phyloP scores from a whole-genome alignment of 1,139 yeast species.

The Yarrowia galli region DNA sequence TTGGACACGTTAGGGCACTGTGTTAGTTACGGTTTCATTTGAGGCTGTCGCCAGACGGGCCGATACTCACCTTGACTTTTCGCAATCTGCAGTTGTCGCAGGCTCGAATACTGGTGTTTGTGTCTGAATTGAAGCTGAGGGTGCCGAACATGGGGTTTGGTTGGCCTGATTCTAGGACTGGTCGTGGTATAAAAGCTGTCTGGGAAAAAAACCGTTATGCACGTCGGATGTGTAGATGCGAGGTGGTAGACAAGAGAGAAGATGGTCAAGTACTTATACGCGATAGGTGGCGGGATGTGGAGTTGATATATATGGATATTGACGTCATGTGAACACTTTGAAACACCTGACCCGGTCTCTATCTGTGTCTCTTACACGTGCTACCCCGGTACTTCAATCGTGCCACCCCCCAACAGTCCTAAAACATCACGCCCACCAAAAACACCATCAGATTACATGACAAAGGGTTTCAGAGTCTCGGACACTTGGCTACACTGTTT shows the following conservation, averaged over 20 bases:
- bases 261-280: not conserved
- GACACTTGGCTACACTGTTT: not conserved
- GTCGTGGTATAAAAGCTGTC: conserved; percentile 2
- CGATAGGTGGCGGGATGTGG: not conserved
- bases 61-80: conserved; percentile 8
- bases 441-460: not conserved
- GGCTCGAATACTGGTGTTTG: conserved; percentile 2
- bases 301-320: not conserved
- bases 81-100: conserved; percentile 17
- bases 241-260: not conserved
- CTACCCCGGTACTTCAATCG: too few species aligned
- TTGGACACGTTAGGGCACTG: conserved; percentile 13
- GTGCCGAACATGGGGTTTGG: conserved; percentile 14
- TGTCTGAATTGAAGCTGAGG: conserved; percentile 15
- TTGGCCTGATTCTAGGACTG: not conserved
- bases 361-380: too few species aligned
- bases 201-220: conserved; percentile 14
- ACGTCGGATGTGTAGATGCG: conserved; percentile 6
- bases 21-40: not conserved
- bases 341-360: too few species aligned
- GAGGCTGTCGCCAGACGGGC: too few species aligned
- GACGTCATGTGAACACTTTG: too few species aligned
- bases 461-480: not conserved
- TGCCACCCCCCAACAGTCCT: not conserved
- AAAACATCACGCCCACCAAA: not conserved